Evolutionary conservation across 305 asterid species (phyloP), one percentile per base, ranked within the genome.

Genomic region (Striga hermonthica): DNA sequence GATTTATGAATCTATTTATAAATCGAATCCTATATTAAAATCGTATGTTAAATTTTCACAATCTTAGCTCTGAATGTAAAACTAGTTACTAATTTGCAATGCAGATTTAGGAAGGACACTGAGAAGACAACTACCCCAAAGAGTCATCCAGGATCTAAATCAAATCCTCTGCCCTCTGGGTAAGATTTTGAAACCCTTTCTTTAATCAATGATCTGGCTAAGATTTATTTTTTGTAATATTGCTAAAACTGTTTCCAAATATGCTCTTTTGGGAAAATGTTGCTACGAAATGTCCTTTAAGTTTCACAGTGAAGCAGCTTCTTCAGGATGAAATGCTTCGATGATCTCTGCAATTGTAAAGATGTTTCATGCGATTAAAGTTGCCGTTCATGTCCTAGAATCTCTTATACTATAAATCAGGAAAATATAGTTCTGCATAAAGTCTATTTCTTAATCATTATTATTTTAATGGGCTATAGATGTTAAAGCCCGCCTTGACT

Each of bases 41-140:
- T 39, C 6, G 44, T 4, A 1, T 4, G 6, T 39, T 39, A 8
- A 4, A 1, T 39, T 8, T 39, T 39, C 44, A 39, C 44, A 39
- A 39, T 39, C 44, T 39, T 39, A 39, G 3, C 6, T 39, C 9
- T 39, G 9, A 39, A 39, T 4, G 3, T 39, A 37, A 38, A 14
- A 40, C 15, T 35, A n/a, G n/a, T 37, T 44, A 72, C 36, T 59
- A 22, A 61, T 70, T 67, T 12, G 61, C 38, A 22, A 49, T 76
- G 62, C 75, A 89, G 95, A 74, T 70, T 47, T 47, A 82, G 66
- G 81, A 87, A 79, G 78, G 82, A 77, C 60, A 72, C 74, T n/a
- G 83, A 84, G 58, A 79, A 78, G 77, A 79, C 55, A 54, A 48
- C 54, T 34, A 62, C 74, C 68, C 88, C 61, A 64, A 87, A 82